These are phyloP conservation scores for Russula brevipes DNA, from an alignment of 768 basidiomycete species.

Conservation along the genomic window DNA sequence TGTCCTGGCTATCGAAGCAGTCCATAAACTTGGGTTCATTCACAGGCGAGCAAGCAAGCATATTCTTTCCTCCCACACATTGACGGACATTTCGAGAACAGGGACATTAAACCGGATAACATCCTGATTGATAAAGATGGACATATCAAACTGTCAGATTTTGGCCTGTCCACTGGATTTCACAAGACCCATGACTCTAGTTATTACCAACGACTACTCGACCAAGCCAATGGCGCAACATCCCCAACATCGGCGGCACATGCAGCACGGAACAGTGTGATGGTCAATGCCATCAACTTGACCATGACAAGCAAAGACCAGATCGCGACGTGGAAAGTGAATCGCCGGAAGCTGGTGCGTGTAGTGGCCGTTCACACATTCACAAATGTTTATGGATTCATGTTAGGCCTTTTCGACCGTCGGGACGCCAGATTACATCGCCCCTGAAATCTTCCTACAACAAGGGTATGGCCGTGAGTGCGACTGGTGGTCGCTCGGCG, in stretches of 20 bases:
- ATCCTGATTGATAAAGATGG: constrained; percentile 97
- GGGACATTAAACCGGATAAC: constrained; percentile 99
- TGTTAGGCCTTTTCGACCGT: constrained; percentile 93
- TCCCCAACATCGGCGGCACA: constrained; percentile 42
- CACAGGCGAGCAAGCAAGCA: constrained; percentile 61
- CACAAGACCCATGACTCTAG: constrained; percentile 96
- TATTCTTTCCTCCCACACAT: constrained; percentile 6
- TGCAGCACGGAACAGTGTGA: constrained; percentile 82
- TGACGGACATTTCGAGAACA: constrained; percentile 32
- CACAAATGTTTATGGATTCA: constrained; percentile 7
- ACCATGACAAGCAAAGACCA: constrained; percentile 92
- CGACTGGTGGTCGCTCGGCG: constrained; percentile 99
- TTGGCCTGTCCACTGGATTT: constrained; percentile 98
- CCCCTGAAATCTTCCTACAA: constrained; percentile 94
- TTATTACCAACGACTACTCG: constrained; percentile 88
- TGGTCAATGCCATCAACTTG: constrained; percentile 95
- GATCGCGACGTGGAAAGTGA: constrained; percentile 99
- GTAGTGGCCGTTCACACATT: background rate
- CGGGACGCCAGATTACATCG: constrained; percentile 94
- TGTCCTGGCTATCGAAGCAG: constrained; percentile 94
- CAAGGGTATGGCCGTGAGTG: constrained; percentile 98
- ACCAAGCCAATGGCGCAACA: constrained; percentile 50
- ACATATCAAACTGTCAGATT: constrained; percentile 97
- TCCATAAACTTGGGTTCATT: constrained; percentile 95
- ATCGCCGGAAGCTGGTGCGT: constrained; percentile 84